These are phyloP conservation scores for Agaricales sp. DNA, from an alignment of 1,284 basidiomycete genomes.

Conservation along the genomic window DNA sequence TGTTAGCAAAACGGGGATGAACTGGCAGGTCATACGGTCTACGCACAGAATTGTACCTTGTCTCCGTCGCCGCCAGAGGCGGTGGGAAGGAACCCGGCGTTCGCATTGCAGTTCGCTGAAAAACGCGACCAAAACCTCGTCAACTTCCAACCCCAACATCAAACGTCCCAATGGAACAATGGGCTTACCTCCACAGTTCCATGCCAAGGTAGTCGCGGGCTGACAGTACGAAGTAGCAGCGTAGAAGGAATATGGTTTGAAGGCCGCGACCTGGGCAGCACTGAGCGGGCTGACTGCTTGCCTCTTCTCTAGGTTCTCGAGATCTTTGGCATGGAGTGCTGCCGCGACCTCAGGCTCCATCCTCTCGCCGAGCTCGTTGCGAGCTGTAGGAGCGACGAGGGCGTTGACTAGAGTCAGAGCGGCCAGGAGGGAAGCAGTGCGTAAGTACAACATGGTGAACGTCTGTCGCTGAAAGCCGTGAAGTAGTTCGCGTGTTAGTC, in stretches of 20 bases:
- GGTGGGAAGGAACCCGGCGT: slow-evolving; percentile 34
- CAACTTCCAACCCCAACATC: neutral
- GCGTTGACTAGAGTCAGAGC: neutral
- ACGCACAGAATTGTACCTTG: slow-evolving; percentile 23
- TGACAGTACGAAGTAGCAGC: slow-evolving; percentile 34
- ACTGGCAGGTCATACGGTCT: neutral
- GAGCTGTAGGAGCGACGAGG: neutral
- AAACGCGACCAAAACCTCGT: neutral
- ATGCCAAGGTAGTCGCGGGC: slow-evolving; percentile 25
- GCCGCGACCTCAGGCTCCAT: neutral
- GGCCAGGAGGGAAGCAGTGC: neutral
- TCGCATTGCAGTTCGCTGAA: slow-evolving; percentile 37
- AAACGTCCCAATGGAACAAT: slow-evolving; percentile 2
- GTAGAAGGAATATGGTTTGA: slow-evolving; percentile 35
- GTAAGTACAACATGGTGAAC: too few species aligned
- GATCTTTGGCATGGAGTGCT: neutral
- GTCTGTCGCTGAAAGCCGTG: too few species aligned
- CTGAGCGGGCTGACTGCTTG: neutral
- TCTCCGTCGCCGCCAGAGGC: slow-evolving; percentile 43
- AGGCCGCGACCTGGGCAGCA: slow-evolving; percentile 29
- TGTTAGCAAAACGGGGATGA: neutral
- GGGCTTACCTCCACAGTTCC: slow-evolving; percentile 32
- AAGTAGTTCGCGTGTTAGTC: too few species aligned
- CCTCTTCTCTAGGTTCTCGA: neutral
- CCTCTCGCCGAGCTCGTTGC: neutral